phyloP scores from a whole-genome alignment of 305 asterid genomes.

The Fraxinus velutina region DNA sequence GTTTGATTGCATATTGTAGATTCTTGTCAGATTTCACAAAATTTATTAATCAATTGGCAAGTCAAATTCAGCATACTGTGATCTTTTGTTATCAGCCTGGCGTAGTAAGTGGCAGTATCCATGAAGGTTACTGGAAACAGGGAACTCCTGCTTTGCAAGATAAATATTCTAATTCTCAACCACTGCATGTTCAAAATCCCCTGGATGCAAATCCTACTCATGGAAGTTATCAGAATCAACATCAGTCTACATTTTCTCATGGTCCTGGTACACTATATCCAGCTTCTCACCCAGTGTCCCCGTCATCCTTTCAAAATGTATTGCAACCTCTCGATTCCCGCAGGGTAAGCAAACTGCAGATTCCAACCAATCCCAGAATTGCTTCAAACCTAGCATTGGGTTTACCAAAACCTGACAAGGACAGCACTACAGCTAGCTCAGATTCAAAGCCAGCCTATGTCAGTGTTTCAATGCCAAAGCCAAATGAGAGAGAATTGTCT shows the following conservation, averaged over 20 bases:
- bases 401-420: slow-evolving; percentile 59
- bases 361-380: slow-evolving; percentile 96
- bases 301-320: slow-evolving; percentile 52
- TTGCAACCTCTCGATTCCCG: slow-evolving; percentile 54
- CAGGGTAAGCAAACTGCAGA: slow-evolving; percentile 69
- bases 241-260: slow-evolving; percentile 45
- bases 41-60: slow-evolving; percentile 4
- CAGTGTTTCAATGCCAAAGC: slow-evolving; percentile 57
- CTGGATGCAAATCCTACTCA: slow-evolving; percentile 38
- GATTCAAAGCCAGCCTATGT: slow-evolving; percentile 74
- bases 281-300: slow-evolving; percentile 56
- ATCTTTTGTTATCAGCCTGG: slow-evolving; percentile 65
- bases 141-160: slow-evolving; percentile 54
- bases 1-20: slow-evolving; percentile 6
- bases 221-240: slow-evolving; percentile 53
- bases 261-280: slow-evolving; percentile 46
- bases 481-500: slow-evolving; percentile 47
- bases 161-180: slow-evolving; percentile 45
- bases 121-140: slow-evolving; percentile 69
- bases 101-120: slow-evolving; percentile 42
- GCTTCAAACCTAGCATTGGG: slow-evolving; percentile 56
- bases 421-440: slow-evolving; percentile 37
- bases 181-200: slow-evolving; percentile 50
- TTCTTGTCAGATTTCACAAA: slow-evolving; percentile 2
- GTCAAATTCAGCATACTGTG: slow-evolving; percentile 29